phyloP scores from a whole-genome alignment of 2,329 filamentous ascomycete species.

The Ceratocystis cubensis region DNA sequence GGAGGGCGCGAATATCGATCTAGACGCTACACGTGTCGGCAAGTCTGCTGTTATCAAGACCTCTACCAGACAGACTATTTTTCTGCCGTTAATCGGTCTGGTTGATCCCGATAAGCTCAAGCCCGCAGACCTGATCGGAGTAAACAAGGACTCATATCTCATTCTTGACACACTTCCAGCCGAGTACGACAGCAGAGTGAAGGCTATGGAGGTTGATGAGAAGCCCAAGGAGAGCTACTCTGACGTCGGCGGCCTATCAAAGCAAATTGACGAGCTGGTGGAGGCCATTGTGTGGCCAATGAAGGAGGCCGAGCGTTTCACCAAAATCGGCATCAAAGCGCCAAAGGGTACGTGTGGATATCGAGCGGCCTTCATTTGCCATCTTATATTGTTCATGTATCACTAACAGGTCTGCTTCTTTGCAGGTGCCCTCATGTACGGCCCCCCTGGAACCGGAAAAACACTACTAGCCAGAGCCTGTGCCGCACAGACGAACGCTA shows the following conservation, averaged over 20 bases:
- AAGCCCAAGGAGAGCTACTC: constrained; percentile 99
- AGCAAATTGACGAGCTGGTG: constrained; percentile 97
- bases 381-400: constrained; percentile 20
- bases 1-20: constrained; percentile 95
- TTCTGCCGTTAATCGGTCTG: constrained; percentile 89
- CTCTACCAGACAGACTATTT: constrained; percentile 95
- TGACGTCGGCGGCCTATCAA: constrained; percentile 92
- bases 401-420: constrained; percentile 1
- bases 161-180: constrained; percentile 92
- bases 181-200: constrained; percentile 96
- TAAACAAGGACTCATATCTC: constrained; percentile 98
- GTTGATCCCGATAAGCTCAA: constrained; percentile 93
- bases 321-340: constrained; percentile 99
- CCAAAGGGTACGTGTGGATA: constrained; percentile 68
- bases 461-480: constrained; percentile 89
- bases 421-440: constrained; percentile 92
- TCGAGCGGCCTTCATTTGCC: background rate
- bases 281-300: constrained; percentile 99
- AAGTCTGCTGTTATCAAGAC: constrained; percentile 99
- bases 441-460: constrained; percentile 80
- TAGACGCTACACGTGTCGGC: constrained; percentile 90
- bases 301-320: constrained; percentile 98
- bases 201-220: constrained; percentile 99
- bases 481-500: constrained; percentile 94
- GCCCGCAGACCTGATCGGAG: constrained; percentile 90